Base-by-base conservation (phyloP, 805 yeast species). In the Yamadazyma endophytica region DNA sequence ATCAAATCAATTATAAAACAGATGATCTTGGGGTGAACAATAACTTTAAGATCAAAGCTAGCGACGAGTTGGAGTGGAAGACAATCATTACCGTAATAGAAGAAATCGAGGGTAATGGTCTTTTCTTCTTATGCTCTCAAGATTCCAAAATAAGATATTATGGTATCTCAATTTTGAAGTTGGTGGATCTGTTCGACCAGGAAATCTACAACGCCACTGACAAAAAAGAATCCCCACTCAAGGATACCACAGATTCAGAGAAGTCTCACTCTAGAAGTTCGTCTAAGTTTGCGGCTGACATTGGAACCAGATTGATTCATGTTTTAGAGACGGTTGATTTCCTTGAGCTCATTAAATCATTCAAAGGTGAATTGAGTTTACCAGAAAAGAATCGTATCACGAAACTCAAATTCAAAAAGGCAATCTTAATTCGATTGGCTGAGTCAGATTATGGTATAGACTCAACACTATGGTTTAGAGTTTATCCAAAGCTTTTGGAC, bases 381-480 rank as follows among this genome's bases (percentile, higher is more conserved):
- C 89, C 96, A 1, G 98, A 94, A 54, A 68, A 82, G 28, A 73
- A 77, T 13, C 62, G 97, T 22, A 59, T 89, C 11, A 49, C 77
- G 1, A 82, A 82, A 44, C 57, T 92, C 21, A 75, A 66, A 39
- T 73, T 72, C 36, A 73, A 79, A 42, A 78, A 75, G 38, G 84
- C 82, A 16, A 70, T 86, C 2, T 57, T 94, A n/a, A 64, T 83
- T 0, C 72, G 78, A 29, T 61, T 92, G 5, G 96, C 96, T 0
- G 96, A 86, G 43, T 83, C 95, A 2, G 95, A 83, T 36, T 84
- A 89, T 49, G 97, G 97, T 2, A 89, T 92, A 7, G 98, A 92
- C 58, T 79, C 95, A 1, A 95, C 97, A 0, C 62, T 92, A n/a
- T 92, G 98, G 98, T 82, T 90, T 47, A 73, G 95, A 39, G 73